Percentiles rank a stretch among this genome's conserved stretches.
phyloP scores from a whole-genome alignment of 1,284 basidiomycete species.

The Rhodotorula glutinis region DNA sequence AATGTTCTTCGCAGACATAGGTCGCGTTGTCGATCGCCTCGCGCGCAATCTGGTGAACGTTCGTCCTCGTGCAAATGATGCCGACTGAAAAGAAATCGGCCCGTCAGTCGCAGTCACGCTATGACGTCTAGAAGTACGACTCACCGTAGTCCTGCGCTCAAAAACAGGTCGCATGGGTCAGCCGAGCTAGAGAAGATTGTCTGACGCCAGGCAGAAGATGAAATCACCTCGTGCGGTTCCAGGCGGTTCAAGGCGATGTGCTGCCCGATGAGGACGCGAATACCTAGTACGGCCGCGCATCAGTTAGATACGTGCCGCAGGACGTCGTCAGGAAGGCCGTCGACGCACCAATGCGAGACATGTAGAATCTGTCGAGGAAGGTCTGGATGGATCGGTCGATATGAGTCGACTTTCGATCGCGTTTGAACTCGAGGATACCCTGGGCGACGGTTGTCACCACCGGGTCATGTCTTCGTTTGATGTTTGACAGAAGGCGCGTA shows the following conservation, averaged over 20 bases:
- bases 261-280: constrained; percentile 91
- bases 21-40: constrained; percentile 98
- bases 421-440: constrained; percentile 65
- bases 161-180: background rate
- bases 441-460: constrained; percentile 95
- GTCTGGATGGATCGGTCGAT: constrained; percentile 83
- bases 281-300: constrained; percentile 51
- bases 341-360: constrained; percentile 74
- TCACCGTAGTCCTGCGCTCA: constrained; percentile 27
- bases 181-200: background rate
- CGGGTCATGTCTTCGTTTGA: constrained; percentile 94
- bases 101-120: background rate
- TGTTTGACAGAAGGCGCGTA: constrained; percentile 79
- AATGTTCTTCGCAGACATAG: constrained; percentile 98
- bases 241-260: constrained; percentile 86
- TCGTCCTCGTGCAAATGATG: constrained; percentile 96
- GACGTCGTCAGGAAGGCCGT: background rate
- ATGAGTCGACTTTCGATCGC: constrained; percentile 52
- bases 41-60: constrained; percentile 91
- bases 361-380: constrained; percentile 96
- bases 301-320: background rate
- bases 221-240: constrained; percentile 63
- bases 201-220: background rate
- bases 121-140: background rate
- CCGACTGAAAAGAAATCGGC: constrained; percentile 72